A percentile compares a stretch with the other conserved stretches of the same genome.
Conservation (phyloP, 306 rosid species). For the Rubus parviflorus region DNA sequence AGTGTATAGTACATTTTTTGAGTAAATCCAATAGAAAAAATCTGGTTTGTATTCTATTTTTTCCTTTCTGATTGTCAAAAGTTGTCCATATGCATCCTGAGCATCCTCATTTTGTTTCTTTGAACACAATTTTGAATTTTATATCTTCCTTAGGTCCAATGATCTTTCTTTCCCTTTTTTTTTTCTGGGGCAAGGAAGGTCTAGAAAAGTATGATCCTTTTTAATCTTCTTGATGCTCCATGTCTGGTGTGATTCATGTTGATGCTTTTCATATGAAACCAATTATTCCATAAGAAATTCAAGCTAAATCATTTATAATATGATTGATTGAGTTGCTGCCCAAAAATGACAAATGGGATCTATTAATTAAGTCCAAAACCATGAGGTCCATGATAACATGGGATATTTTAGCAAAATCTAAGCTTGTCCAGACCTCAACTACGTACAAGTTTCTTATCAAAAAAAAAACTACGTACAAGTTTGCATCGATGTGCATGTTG, state of each 20-base stretch:
- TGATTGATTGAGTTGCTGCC: not conserved
- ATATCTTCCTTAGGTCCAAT: conserved; percentile 1
- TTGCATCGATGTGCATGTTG: no score
- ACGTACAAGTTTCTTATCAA: no score
- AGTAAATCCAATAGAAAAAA: not conserved
- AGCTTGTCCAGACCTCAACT: not conserved
- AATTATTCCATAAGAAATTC: not conserved
- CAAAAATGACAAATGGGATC: not conserved
- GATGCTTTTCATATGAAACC: conserved; percentile 1
- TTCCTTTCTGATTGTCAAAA: not conserved
- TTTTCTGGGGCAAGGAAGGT: not conserved
- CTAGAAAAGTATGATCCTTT: not conserved
- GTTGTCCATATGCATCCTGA: not conserved
- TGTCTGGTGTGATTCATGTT: conserved; percentile 34
- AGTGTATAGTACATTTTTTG: not conserved
- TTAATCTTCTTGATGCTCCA: conserved; percentile 28
- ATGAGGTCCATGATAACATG: not conserved
- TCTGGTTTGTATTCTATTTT: not conserved
- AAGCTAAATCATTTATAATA: not conserved
- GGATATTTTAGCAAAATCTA: not conserved
- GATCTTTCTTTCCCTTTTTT: not conserved
- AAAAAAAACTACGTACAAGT: no score
- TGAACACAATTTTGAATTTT: not conserved
- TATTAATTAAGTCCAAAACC: not conserved
- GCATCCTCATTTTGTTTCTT: conserved; percentile 8